Evolutionary conservation across 2,329 filamentous ascomycete species (phyloP).

Genomic region (Ilyonectria mors-panacis): DNA sequence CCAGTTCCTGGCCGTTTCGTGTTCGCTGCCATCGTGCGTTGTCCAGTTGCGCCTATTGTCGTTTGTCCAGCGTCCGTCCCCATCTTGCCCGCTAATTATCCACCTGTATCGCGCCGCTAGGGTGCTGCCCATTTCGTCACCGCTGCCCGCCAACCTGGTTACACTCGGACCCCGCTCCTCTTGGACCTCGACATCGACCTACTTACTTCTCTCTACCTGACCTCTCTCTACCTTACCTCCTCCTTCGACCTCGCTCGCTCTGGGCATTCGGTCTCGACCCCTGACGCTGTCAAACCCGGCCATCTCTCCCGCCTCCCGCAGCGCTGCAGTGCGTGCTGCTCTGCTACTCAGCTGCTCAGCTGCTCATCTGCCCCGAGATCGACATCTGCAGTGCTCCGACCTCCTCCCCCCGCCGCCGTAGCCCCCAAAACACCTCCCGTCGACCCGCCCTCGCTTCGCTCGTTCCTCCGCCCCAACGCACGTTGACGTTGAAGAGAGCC

Average conservation of each 20-base stretch:
- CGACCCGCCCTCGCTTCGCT: conserved; percentile 40
- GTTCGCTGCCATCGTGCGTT: background rate
- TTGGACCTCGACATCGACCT: conserved; percentile 35
- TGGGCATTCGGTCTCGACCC: background rate
- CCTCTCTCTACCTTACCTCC: conserved; percentile 21
- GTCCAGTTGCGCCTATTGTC: background rate
- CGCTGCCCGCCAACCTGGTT: conserved; percentile 42
- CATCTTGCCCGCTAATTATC: conserved; percentile 1
- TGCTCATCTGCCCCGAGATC: conserved; percentile 18
- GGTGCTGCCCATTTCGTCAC: conserved; percentile 45
- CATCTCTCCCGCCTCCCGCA: background rate
- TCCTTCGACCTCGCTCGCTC: conserved; percentile 6
- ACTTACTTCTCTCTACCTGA: conserved; percentile 26
- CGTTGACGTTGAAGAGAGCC: conserved; percentile 29
- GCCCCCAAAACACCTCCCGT: conserved; percentile 44
- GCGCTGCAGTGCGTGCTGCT: conserved; percentile 1
- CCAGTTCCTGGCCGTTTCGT: background rate
- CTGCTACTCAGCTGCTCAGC: background rate
- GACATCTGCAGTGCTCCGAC: conserved; percentile 32
- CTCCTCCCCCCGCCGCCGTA: conserved; percentile 32
- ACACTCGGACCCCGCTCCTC: conserved; percentile 45
- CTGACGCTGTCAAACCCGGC: background rate
- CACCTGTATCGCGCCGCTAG: background rate
- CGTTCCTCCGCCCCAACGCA: conserved; percentile 32
- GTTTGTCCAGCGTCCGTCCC: background rate